Evolutionary conservation across 2,329 filamentous ascomycete species (phyloP), one percentile per base, ranked within the genome.

Genomic region (Colletotrichum noveboracense): DNA sequence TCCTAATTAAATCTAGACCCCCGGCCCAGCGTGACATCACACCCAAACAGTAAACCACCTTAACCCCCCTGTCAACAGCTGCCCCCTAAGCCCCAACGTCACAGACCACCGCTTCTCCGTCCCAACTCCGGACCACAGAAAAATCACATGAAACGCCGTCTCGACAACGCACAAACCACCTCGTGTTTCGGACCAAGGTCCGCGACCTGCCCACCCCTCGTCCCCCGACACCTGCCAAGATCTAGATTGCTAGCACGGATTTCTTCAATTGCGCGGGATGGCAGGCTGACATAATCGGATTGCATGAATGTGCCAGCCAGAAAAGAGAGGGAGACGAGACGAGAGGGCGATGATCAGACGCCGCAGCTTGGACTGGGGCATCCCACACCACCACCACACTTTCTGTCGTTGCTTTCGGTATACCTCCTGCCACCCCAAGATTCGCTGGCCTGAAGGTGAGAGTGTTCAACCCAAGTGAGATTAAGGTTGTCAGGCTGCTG

Each of bases 371-470:
- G 66, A 48, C 66, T n/a, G 26, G 66, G 66, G 7, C 43, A 32
- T 21, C 21, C 24, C 66, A 26, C 48, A 30, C 28, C 66, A 38
- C 30, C 18, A 8, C n/a, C 48, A 67, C 48, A 43, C 14, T 16
- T 12, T 34, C 9, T 34, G 28, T 32, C 8, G 28, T 24, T 30
- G 21, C 21, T 32, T 21, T 36, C 55, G 55, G 55, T 70, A 32
- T 61, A 48, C 66, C 24, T 70, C 36, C 66, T 70, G 66, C 66
- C 66, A 70, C 56, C 66, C 66, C 66, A 70, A 70, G 66, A 70
- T 24, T 61, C 5, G 10, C 21, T 55, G n/a, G 48, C 24, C 9
- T 2, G 43, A 12, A n/a, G 6, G 48, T 16, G 12, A 7, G 13
- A 6, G 6, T 32, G 66, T 58, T 68, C 66, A 58, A 38, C 66